Percentiles rank a stretch among this genome's conserved stretches.
These are phyloP conservation scores for Talaromyces funiculosus DNA, from an alignment of 2,329 filamentous ascomycete species.

Conservation along the genomic window DNA sequence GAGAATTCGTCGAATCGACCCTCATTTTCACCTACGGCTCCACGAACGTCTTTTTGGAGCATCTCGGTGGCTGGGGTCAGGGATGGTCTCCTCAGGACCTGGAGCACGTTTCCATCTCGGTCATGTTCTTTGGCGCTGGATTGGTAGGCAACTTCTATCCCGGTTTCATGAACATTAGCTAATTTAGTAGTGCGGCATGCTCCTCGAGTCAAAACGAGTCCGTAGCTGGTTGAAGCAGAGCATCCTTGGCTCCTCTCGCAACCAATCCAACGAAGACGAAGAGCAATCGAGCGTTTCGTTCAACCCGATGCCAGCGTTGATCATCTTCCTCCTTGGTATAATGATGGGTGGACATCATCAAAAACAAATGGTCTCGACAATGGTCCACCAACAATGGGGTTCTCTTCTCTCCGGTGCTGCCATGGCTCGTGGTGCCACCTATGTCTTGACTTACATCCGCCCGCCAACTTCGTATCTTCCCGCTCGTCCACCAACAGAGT, in stretches of 20 bases:
- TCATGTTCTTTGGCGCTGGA: conserved; percentile 90
- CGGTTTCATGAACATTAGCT: neutral
- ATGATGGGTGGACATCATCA: conserved; percentile 97
- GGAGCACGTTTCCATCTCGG: conserved; percentile 86
- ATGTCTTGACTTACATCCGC: conserved; percentile 70
- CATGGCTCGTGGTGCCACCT: conserved; percentile 71
- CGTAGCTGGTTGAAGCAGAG: conserved; percentile 52
- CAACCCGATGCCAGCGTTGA: conserved; percentile 81
- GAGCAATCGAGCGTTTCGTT: conserved; percentile 57
- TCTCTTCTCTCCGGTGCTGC: conserved; percentile 75
- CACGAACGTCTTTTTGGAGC: conserved; percentile 89
- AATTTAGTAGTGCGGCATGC: conserved; percentile 62
- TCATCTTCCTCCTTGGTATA: conserved; percentile 80
- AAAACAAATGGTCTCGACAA: conserved; percentile 72
- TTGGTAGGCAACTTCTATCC: conserved; percentile 49
- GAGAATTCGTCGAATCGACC: conserved; percentile 83
- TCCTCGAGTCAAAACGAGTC: conserved; percentile 69
- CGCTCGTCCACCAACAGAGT: conserved; percentile 80
- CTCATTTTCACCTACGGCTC: conserved; percentile 86
- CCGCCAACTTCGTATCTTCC: conserved; percentile 76
- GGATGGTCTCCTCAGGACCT: conserved; percentile 74
- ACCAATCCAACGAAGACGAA: conserved; percentile 27
- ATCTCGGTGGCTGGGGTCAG: conserved; percentile 66
- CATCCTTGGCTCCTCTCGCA: conserved; percentile 37
- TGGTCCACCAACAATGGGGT: conserved; percentile 94